Evolutionary conservation across 495 filamentous ascomycete genomes (phyloP), one percentile per base, ranked within the genome.

Genomic region (Aspergillus hancockii): DNA sequence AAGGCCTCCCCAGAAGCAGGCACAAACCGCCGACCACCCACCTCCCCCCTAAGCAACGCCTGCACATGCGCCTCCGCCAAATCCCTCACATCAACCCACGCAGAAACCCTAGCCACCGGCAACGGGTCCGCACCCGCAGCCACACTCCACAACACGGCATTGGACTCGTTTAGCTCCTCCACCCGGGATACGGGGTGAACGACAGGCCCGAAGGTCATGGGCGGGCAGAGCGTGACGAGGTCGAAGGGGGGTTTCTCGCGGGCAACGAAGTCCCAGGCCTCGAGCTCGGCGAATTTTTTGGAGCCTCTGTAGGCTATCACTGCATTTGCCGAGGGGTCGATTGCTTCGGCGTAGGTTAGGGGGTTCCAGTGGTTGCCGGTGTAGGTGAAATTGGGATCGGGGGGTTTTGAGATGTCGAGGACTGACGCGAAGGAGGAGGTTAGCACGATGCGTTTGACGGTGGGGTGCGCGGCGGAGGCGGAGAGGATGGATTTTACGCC

Each of bases 381-480:
- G 69, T 88, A 91, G 9, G 71, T 79, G 62, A 84, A 80, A 8
- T 68, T 76, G 0, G 75, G 68, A 43, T 64, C 65, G 21, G 63
- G 65, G 21, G 70, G 77, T 58, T 75, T 75, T 53, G 52, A 53
- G 2, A 71, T 70, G 55, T 85, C 64, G 32, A 88, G 34, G 60
- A 91, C 84, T 41, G 87, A 72, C 7, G 90, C 90, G 73, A 91
- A 92, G 4, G 88, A 90, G 22, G 83, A 87, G 5, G 89, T 93
- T 46, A 93, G 78, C 52, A 90, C 84, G 10, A 94, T 83, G 45
- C 84, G 80, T 67, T 85, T 85, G 31, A 93, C 88, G 12, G 70
- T 62, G 88, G 85, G 3, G 85, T 86, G 54, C 75, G 76, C 23
- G 60, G 65, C 83, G 82, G 67, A 30, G 21, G 59, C 50, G 34